Conservation (phyloP, 2,329 filamentous ascomycete genomes). For the Pleomassaria siparia region DNA sequence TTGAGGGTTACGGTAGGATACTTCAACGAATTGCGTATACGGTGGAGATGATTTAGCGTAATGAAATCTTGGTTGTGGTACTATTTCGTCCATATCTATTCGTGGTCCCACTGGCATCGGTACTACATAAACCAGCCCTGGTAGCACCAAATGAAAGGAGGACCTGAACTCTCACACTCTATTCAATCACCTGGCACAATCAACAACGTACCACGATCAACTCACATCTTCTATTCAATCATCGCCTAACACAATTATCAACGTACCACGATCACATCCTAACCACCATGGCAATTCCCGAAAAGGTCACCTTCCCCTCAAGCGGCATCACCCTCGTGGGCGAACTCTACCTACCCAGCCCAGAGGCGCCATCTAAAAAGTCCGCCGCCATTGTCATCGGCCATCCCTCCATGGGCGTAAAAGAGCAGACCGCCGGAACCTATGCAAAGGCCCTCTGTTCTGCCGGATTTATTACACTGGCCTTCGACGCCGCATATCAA, state of each 20-base stretch:
- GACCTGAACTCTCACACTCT: too few species aligned
- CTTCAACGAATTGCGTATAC: too few species aligned
- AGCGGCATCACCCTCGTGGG: neutral
- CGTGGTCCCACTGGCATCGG: too few species aligned
- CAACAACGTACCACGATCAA: too few species aligned
- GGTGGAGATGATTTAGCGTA: too few species aligned
- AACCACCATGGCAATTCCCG: neutral
- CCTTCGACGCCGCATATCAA: slow-evolving; percentile 44
- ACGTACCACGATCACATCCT: neutral
- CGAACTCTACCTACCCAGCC: neutral
- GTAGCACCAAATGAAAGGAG: too few species aligned
- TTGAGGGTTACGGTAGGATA: too few species aligned
- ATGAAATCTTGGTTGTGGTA: too few species aligned
- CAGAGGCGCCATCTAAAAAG: neutral
- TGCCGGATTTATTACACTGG: slow-evolving; percentile 36
- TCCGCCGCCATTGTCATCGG: slow-evolving; percentile 30
- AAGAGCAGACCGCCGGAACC: slow-evolving; percentile 42
- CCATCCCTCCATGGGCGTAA: slow-evolving; percentile 38
- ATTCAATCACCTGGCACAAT: too few species aligned
- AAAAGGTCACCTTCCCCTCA: slow-evolving; percentile 1
- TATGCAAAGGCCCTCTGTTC: slow-evolving; percentile 36
- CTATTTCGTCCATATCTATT: too few species aligned
- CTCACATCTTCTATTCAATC: neutral
- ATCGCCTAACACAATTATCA: neutral
- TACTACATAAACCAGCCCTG: too few species aligned